Conservation (phyloP, 1,284 basidiomycete species). For the Pterulicium gracile region DNA sequence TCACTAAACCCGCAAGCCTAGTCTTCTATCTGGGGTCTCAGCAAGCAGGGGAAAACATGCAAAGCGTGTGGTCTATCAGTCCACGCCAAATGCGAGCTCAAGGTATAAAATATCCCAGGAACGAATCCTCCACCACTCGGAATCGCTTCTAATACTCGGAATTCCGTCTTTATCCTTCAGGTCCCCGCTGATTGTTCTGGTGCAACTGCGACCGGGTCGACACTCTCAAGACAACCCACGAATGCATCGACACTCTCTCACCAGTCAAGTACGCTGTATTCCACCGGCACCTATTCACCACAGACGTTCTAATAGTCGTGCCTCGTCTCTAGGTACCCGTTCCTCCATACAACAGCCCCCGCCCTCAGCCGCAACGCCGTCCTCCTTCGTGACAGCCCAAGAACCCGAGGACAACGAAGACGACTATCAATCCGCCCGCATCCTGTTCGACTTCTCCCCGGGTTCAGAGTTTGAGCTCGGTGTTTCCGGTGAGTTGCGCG, state of each 20-base stretch:
- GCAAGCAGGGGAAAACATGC: conserved; percentile 78
- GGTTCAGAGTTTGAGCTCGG: conserved; percentile 67
- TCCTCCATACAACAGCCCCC: conserved; percentile 9
- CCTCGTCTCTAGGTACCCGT: conserved; percentile 6
- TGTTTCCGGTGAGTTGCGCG: conserved; percentile 41
- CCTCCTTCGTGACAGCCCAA: conserved; percentile 38
- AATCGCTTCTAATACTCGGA: no score
- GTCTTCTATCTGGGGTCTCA: conserved; percentile 77
- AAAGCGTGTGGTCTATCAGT: conserved; percentile 71
- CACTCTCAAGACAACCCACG: conserved; percentile 15
- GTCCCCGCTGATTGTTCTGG: conserved; percentile 60
- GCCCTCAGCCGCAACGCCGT: conserved; percentile 31
- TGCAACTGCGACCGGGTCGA: conserved; percentile 9
- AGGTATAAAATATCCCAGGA: conserved; percentile 50
- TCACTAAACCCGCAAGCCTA: conserved; percentile 16
- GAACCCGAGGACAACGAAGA: conserved; percentile 28
- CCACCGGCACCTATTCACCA: conserved; percentile 1
- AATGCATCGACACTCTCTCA: conserved; percentile 15
- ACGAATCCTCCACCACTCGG: no score
- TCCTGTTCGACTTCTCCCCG: conserved; percentile 62
- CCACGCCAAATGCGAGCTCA: conserved; percentile 75
- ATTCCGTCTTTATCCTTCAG: no score
- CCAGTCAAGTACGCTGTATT: conserved; percentile 3
- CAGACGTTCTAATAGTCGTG: conserved; percentile 16
- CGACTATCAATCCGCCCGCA: conserved; percentile 34